Conservation (phyloP, 352 stramenopile species). For the Phytophthora nicotianae region DNA sequence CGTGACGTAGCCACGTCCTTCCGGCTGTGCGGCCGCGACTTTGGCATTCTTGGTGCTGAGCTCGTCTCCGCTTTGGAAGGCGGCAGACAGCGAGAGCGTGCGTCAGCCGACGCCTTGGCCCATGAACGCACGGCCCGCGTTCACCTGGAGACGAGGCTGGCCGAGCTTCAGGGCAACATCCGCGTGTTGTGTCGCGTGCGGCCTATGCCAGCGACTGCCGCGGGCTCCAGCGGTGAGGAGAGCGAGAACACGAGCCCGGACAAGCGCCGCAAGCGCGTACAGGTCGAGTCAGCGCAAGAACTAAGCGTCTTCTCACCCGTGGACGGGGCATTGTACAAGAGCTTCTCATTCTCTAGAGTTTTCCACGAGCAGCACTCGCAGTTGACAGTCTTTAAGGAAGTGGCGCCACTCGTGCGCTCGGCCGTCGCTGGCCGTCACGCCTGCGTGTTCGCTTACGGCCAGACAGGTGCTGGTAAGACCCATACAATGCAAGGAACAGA, state of each 20-base stretch:
- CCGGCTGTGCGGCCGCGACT: slow-evolving; percentile 73
- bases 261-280: slow-evolving; percentile 29
- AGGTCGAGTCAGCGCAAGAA: slow-evolving; percentile 39
- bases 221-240: slow-evolving; percentile 28
- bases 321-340: slow-evolving; percentile 65
- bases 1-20: slow-evolving; percentile 73
- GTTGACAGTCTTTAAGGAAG: slow-evolving; percentile 91
- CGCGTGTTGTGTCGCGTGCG: slow-evolving; percentile 86
- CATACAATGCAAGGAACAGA: slow-evolving; percentile 51
- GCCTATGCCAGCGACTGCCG: slow-evolving; percentile 22
- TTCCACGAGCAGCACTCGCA: slow-evolving; percentile 85
- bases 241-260: slow-evolving; percentile 30
- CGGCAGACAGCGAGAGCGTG: slow-evolving; percentile 42
- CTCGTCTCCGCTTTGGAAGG: slow-evolving; percentile 54
- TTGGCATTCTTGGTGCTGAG: slow-evolving; percentile 66
- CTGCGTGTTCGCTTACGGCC: slow-evolving; percentile 96
- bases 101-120: slow-evolving; percentile 42
- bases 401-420: slow-evolving; percentile 89
- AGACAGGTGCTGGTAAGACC: slow-evolving; percentile 57
- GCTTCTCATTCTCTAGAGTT: slow-evolving; percentile 88
- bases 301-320: slow-evolving; percentile 46
- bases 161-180: slow-evolving; percentile 63
- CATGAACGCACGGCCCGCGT: slow-evolving; percentile 55
- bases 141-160: slow-evolving; percentile 50
- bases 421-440: slow-evolving; percentile 93